phyloP scores from a whole-genome alignment of 495 filamentous ascomycete genomes.

The Elaphomyces granulatus region DNA sequence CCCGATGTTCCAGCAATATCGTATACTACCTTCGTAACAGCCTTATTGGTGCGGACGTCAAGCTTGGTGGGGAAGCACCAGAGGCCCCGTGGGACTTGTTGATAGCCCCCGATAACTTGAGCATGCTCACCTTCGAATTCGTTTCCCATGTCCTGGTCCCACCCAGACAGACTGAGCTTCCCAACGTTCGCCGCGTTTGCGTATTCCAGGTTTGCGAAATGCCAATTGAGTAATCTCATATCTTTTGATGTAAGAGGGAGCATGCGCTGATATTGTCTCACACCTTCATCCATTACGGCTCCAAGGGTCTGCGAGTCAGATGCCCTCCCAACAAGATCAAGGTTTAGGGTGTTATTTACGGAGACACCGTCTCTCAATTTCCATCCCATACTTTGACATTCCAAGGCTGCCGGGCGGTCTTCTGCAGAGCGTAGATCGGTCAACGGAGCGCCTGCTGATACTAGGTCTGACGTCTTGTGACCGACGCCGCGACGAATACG shows the following conservation, averaged over 20 bases:
- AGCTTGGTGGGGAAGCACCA: constrained; percentile 59
- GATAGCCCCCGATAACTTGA: constrained; percentile 85
- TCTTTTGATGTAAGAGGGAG: constrained; percentile 75
- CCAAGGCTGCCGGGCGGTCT: constrained; percentile 47
- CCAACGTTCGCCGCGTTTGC: constrained; percentile 82
- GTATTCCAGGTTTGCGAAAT: constrained; percentile 95
- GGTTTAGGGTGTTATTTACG: constrained; percentile 50
- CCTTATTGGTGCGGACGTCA: constrained; percentile 59
- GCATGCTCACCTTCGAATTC: constrained; percentile 93
- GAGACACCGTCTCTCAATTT: constrained; percentile 49
- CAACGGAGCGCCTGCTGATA: constrained; percentile 27
- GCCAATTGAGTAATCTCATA: constrained; percentile 89
- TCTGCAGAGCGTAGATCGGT: constrained; percentile 46
- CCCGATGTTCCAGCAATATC: constrained; percentile 22
- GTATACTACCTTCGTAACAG: constrained; percentile 58
- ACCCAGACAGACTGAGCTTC: constrained; percentile 75
- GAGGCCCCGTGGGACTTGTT: constrained; percentile 73
- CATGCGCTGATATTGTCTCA: constrained; percentile 71
- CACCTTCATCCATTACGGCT: constrained; percentile 75
- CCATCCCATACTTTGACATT: constrained; percentile 73
- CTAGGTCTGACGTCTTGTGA: constrained; percentile 31
- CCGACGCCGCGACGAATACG: constrained; percentile 29
- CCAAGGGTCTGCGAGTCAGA: constrained; percentile 60
- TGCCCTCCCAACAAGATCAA: constrained; percentile 49
- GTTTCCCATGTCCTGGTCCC: constrained; percentile 95